phyloP scores from a whole-genome alignment of 139 green algal genomes.

The Micromonas commoda region DNA sequence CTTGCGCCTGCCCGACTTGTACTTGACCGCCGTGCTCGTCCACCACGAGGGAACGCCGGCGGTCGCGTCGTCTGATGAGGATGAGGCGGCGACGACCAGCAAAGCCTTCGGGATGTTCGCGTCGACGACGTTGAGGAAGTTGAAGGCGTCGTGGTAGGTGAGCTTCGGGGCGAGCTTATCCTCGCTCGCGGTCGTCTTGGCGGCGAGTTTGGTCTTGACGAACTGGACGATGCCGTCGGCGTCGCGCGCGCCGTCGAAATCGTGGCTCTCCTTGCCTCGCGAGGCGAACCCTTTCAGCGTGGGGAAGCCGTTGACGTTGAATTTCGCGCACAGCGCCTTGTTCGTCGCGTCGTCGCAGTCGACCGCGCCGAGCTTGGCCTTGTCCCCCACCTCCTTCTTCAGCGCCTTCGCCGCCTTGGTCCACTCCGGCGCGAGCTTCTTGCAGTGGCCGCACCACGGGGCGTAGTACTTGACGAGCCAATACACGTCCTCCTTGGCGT shows the following conservation, averaged over 20 bases:
- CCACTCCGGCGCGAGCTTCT: conserved; percentile 23
- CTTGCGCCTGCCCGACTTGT: background rate
- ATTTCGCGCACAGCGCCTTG: conserved; percentile 2
- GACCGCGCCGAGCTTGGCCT: conserved; percentile 25
- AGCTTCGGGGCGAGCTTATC: background rate
- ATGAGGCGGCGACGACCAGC: background rate
- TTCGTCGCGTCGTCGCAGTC: conserved; percentile 25
- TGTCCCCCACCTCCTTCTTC: background rate
- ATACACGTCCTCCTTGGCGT: background rate
- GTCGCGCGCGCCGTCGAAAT: background rate
- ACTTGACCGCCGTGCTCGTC: background rate
- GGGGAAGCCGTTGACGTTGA: conserved; percentile 20
- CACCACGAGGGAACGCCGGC: background rate
- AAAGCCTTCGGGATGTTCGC: background rate
- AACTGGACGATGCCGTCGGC: background rate
- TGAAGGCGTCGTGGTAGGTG: background rate
- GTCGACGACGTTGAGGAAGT: background rate
- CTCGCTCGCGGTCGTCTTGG: background rate
- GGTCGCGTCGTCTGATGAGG: background rate
- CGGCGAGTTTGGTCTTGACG: background rate
- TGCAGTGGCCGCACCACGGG: conserved; percentile 30
- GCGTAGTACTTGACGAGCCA: conserved; percentile 28
- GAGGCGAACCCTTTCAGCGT: conserved; percentile 23
- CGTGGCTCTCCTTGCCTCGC: background rate
- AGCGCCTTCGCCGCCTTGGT: conserved; percentile 20